Evolutionary conservation across 345 rosid genomes (phyloP).

Genomic region (Psidium guajava): DNA sequence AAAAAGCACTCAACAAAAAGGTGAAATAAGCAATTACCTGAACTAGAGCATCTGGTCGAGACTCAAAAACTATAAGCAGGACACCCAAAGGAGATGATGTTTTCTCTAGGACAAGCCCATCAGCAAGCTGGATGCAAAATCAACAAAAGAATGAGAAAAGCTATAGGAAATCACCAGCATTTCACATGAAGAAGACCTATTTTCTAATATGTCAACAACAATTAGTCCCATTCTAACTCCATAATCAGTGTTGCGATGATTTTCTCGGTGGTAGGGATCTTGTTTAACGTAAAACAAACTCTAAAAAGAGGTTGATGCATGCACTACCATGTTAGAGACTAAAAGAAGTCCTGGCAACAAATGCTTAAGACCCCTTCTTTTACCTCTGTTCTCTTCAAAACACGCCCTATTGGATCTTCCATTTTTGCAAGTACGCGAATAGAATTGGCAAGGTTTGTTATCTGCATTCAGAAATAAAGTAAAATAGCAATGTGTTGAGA

Average conservation of each 20-base stretch:
- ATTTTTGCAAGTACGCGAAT: slow-evolving; percentile 83
- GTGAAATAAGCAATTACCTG: slow-evolving; percentile 44
- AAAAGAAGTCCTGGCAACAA: background rate
- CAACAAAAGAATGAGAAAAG: slow-evolving; percentile 3
- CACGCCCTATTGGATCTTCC: slow-evolving; percentile 90
- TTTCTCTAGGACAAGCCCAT: slow-evolving; percentile 89
- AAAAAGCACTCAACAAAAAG: background rate
- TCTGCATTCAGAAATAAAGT: slow-evolving; percentile 27
- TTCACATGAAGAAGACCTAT: background rate
- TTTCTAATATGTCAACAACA: background rate
- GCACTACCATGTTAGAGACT: background rate
- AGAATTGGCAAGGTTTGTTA: slow-evolving; percentile 60
- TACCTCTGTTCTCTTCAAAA: slow-evolving; percentile 88
- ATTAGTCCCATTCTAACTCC: background rate
- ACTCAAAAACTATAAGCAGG: slow-evolving; percentile 90
- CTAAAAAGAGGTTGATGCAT: background rate
- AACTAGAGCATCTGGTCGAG: slow-evolving; percentile 94
- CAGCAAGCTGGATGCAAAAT: slow-evolving; percentile 58
- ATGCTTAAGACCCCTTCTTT: slow-evolving; percentile 1
- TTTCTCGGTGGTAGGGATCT: background rate
- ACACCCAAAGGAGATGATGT: slow-evolving; percentile 95
- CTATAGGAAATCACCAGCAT: background rate
- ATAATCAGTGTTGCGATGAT: background rate
- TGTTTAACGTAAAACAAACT: background rate
- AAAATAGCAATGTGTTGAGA: background rate